phyloP scores from a whole-genome alignment of 176 grass and related monocot species.

The Miscanthus lutarioriparius region DNA sequence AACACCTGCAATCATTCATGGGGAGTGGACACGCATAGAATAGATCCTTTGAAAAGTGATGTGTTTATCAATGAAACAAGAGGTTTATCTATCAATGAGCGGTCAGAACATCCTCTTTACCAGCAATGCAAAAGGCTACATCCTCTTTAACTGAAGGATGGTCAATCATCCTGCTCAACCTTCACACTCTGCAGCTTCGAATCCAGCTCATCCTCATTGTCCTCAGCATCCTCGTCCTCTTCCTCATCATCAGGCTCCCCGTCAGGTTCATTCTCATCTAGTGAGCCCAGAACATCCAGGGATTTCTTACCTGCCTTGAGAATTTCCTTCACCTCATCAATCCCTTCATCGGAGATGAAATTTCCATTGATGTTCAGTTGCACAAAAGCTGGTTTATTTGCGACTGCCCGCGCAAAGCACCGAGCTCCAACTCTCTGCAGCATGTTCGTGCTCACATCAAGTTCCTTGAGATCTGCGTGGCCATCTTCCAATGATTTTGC shows the following conservation, averaged over 20 bases:
- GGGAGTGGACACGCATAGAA: background rate
- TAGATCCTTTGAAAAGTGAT: conserved; percentile 20
- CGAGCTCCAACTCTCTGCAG: conserved; percentile 24
- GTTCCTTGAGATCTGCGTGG: conserved; percentile 50
- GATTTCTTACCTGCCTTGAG: background rate
- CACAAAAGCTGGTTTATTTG: background rate
- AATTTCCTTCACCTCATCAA: background rate
- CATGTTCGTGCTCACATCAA: conserved; percentile 78
- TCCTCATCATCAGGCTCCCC: background rate
- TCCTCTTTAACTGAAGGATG: background rate
- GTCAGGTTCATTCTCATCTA: background rate
- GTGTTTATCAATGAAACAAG: background rate
- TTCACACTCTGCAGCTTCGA: background rate
- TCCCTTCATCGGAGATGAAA: background rate
- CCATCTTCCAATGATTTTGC: conserved; percentile 53
- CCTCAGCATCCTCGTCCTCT: background rate
- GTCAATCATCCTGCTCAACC: background rate
- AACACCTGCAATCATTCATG: conserved; percentile 42
- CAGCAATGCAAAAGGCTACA: background rate
- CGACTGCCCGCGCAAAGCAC: background rate
- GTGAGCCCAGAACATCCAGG: background rate
- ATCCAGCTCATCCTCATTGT: background rate
- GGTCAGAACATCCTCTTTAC: conserved; percentile 25
- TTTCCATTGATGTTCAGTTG: background rate
- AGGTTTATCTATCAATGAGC: conserved; percentile 7